Percentiles rank a stretch among this genome's conserved stretches.
These are phyloP conservation scores for Globisporangium cylindrosporum DNA, from an alignment of 352 stramenopile species.

Conservation along the genomic window DNA sequence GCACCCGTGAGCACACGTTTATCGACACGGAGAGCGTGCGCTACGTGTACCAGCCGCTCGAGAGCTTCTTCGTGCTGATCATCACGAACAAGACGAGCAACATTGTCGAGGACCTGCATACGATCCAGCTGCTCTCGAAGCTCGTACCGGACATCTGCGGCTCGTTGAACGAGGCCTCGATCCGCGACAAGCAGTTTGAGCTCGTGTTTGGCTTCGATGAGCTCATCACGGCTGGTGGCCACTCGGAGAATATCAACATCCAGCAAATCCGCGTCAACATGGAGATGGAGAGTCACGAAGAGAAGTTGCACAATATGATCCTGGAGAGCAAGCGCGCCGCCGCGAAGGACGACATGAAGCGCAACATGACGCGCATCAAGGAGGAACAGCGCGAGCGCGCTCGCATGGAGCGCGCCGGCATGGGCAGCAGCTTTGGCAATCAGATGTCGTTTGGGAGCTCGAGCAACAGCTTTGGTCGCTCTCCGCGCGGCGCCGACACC, in stretches of 20 bases:
- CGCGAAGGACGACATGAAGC: slow-evolving; percentile 89
- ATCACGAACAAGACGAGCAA: slow-evolving; percentile 99
- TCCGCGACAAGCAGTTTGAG: slow-evolving; percentile 97
- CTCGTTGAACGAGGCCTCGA: slow-evolving; percentile 90
- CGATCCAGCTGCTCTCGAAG: slow-evolving; percentile 96
- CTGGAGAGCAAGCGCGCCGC: slow-evolving; percentile 93
- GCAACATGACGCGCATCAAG: slow-evolving; percentile 85
- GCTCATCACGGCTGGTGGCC: slow-evolving; percentile 95
- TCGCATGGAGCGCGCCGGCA: slow-evolving; percentile 66
- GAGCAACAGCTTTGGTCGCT: slow-evolving; percentile 62
- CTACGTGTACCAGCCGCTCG: slow-evolving; percentile 99
- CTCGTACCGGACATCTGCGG: slow-evolving; percentile 95
- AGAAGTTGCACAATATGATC: slow-evolving; percentile 98
- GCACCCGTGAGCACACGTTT: slow-evolving; percentile 96
- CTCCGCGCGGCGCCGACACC: slow-evolving; percentile 41
- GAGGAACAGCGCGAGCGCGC: slow-evolving; percentile 84
- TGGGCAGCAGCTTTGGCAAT: slow-evolving; percentile 52
- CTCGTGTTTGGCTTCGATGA: slow-evolving; percentile 99
- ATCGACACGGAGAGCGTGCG: slow-evolving; percentile 98
- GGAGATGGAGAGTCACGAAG: slow-evolving; percentile 99
- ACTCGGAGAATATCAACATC: slow-evolving; percentile 95
- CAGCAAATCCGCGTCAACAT: slow-evolving; percentile 96
- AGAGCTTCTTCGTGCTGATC: slow-evolving; percentile 97
- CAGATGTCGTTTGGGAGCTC: slow-evolving; percentile 73
- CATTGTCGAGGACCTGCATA: slow-evolving; percentile 99